A percentile compares a stretch with the other conserved stretches of the same genome.
These are phyloP conservation scores for Termitomyces sp. DNA, from an alignment of 768 basidiomycete genomes.

Conservation along the genomic window DNA sequence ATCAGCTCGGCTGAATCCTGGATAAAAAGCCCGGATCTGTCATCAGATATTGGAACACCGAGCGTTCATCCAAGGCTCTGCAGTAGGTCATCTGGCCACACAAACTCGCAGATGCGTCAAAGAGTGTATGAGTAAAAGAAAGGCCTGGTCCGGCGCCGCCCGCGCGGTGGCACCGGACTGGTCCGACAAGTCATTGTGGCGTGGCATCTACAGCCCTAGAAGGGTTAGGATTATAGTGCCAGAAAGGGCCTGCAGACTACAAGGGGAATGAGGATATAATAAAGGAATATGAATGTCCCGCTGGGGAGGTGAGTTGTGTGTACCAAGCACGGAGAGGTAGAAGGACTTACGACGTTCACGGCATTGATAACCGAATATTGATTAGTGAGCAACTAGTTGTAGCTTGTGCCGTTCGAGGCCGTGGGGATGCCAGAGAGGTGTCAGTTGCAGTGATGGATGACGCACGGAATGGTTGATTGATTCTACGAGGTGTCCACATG, in stretches of 20 bases:
- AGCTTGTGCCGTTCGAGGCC: neutral
- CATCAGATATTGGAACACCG: too few species aligned
- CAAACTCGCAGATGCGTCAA: too few species aligned
- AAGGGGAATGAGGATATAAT: neutral
- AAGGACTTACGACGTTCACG: neutral
- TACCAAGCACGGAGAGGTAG: neutral
- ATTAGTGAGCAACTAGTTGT: neutral
- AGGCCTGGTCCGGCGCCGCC: neutral
- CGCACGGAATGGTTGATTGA: neutral
- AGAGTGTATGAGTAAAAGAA: too few species aligned
- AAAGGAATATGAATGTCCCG: neutral
- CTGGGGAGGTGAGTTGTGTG: neutral
- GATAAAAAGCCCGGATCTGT: too few species aligned
- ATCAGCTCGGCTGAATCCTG: too few species aligned
- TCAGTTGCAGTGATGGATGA: neutral
- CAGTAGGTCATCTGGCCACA: too few species aligned
- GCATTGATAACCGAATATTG: neutral
- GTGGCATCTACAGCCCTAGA: neutral
- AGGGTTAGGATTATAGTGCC: too few species aligned
- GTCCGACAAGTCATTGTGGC: neutral
- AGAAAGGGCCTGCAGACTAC: neutral
- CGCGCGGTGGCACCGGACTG: neutral
- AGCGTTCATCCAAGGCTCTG: too few species aligned
- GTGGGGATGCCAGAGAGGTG: too few species aligned
- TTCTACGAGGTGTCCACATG: too few species aligned